A percentile compares a stretch with the other conserved stretches of the same genome.
These are phyloP conservation scores for Thelonectria olida DNA, from an alignment of 2,329 filamentous ascomycete genomes.

Conservation along the genomic window DNA sequence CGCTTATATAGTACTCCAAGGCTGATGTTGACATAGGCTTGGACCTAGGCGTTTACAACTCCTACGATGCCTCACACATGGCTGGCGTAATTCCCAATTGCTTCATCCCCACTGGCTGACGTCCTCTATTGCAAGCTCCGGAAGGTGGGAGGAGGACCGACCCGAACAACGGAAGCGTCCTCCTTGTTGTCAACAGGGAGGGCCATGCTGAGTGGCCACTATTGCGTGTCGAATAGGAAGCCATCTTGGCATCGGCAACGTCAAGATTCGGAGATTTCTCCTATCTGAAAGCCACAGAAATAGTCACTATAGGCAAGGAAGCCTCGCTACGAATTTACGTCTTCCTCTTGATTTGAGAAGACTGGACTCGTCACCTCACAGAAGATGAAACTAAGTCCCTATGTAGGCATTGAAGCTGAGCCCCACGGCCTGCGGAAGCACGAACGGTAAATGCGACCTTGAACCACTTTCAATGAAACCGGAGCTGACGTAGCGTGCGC, in stretches of 20 bases:
- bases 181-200: not conserved
- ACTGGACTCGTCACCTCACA: not conserved
- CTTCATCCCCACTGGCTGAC: conserved; percentile 8
- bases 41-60: not conserved
- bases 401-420: not conserved
- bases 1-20: not conserved
- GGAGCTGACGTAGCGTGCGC: not conserved
- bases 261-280: not conserved
- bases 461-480: not conserved
- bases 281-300: not conserved
- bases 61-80: not conserved
- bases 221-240: not conserved
- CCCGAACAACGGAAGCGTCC: not conserved
- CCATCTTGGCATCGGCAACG: not conserved
- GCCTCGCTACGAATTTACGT: too few species aligned
- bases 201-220: not conserved
- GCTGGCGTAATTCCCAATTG: conserved; percentile 13
- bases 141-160: not conserved
- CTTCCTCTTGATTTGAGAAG: not conserved
- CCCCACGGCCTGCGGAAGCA: not conserved
- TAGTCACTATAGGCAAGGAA: not conserved
- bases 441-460: not conserved
- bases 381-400: not conserved
- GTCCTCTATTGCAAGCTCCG: not conserved
- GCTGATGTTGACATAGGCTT: not conserved